A percentile compares a stretch with the other conserved stretches of the same genome.
Evolutionary conservation across 2,329 filamentous ascomycete species (phyloP).

Genomic region (Epichloe gansuensis): DNA sequence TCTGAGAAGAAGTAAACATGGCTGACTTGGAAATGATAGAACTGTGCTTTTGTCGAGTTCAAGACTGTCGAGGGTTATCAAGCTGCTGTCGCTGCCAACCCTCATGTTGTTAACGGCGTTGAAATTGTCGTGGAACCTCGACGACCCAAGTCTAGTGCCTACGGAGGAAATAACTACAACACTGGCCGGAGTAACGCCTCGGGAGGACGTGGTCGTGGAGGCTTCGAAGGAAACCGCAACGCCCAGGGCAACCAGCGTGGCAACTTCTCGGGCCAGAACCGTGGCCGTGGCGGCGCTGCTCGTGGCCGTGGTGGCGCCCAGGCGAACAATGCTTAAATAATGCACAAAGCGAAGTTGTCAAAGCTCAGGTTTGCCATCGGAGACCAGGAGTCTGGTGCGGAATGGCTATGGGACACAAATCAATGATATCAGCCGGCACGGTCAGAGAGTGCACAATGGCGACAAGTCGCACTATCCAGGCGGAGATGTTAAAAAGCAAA

Average conservation of each 20-base stretch:
- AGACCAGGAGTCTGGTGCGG: background rate
- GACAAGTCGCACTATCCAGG: background rate
- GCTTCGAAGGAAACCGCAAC: constrained; percentile 45
- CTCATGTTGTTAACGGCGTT: constrained; percentile 72
- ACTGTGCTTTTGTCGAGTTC: constrained; percentile 95
- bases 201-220: constrained; percentile 51
- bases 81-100: constrained; percentile 72
- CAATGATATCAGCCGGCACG: background rate
- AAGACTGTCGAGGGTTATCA: constrained; percentile 69
- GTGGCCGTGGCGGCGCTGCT: constrained; percentile 54
- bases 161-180: constrained; percentile 56
- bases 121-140: constrained; percentile 82
- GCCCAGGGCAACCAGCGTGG: constrained; percentile 52
- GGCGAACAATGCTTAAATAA: constrained; percentile 36
- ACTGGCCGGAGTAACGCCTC: constrained; percentile 47
- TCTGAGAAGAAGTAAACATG: background rate
- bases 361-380: background rate
- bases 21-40: constrained; percentile 38
- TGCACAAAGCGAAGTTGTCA: background rate
- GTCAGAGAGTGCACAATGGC: background rate
- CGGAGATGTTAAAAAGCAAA: too few relatives aligned
- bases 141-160: constrained; percentile 60
- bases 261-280: constrained; percentile 53
- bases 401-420: background rate
- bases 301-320: constrained; percentile 52